Evolutionary conservation across 495 filamentous ascomycete genomes (phyloP), one percentile per base, ranked within the genome.

Genomic region (Neurospora sp.): DNA sequence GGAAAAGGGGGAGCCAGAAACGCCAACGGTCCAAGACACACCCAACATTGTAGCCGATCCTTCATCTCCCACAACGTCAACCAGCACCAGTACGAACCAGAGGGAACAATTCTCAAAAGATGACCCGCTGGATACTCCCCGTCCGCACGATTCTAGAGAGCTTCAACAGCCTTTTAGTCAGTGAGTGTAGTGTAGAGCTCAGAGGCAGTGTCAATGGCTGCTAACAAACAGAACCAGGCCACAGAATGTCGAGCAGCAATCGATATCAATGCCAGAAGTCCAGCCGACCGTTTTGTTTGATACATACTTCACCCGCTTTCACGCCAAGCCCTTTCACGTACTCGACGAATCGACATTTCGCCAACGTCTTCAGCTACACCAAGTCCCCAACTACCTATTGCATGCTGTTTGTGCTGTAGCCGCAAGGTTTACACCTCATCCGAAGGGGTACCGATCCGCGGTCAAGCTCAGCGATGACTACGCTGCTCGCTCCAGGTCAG

Each of bases 321-420:
- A 95, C 78, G 90, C 89, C 44, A 93, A 93, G 75, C 91, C 93
- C 12, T 94, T 91, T 73, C 86, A 90, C 73, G 88, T 96, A 69
- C 80, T 96, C 3, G 91, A 96, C 73, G 93, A 96, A 79, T 79
- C 88, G 0, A 84, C 84, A 0, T 89, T 90, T 3, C 86, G 92
- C 48, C 90, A 94, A 79, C 84, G 88, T 18, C 82, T 92, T 72
- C 87, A 89, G 74, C 75, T 88, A n/a, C 87, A 88, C 53, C 89
- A 91, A 77, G 82, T 94, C 7, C 90, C 92, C 3, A 72, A 75
- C 1, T 87, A 86, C 78, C 81, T 95, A 41, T 79, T 90, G 8
- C 85, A 91, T 81, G 91, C 93, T 7, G 90, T 96, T 45, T 91
- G 88, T 78, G 92, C 93, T 7, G 87, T 94, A 42, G 88, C 89